Evolutionary conservation across 306 rosid genomes (phyloP).

Genomic region (Elaeagnus macrophylla): DNA sequence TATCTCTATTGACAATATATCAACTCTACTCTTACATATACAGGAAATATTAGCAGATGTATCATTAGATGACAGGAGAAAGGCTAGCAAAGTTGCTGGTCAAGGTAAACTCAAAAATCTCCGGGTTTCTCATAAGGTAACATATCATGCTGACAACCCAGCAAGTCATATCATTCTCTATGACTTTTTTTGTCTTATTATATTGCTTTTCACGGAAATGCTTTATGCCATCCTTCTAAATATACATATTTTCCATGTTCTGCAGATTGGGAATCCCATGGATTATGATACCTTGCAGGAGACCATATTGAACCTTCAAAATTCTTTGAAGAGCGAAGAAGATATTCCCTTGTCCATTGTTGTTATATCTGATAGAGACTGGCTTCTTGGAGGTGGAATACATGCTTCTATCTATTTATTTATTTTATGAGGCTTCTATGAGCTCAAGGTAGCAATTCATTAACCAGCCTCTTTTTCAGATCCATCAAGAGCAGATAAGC

Average conservation of each 20-base stretch:
- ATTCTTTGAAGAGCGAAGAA: conserved; percentile 31
- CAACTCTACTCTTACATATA: conserved; percentile 19
- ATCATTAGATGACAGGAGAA: conserved; percentile 57
- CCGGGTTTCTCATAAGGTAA: conserved; percentile 79
- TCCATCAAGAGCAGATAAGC: conserved; percentile 77
- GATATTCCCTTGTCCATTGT: conserved; percentile 66
- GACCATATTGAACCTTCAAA: conserved; percentile 56
- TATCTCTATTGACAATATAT: conserved; percentile 17
- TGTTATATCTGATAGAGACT: conserved; percentile 73
- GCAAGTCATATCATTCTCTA: conserved; percentile 13
- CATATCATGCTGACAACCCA: conserved; percentile 9
- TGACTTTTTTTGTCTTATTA: conserved; percentile 1
- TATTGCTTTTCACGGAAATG: not conserved
- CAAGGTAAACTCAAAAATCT: conserved; percentile 50
- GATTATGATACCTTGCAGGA: conserved; percentile 68
- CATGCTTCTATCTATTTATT: not conserved
- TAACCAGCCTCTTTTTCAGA: conserved; percentile 48
- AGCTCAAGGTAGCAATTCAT: conserved; percentile 17
- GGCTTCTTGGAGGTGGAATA: conserved; percentile 76
- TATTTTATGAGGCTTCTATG: conserved; percentile 9
- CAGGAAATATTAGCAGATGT: conserved; percentile 81
- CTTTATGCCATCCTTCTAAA: conserved; percentile 13
- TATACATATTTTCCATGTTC: conserved; percentile 13
- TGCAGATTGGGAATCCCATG: conserved; percentile 85
- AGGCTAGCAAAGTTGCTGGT: conserved; percentile 31